Base-by-base conservation (phyloP, 176 grass and related monocot species). In the Eremochloa ophiuroides region DNA sequence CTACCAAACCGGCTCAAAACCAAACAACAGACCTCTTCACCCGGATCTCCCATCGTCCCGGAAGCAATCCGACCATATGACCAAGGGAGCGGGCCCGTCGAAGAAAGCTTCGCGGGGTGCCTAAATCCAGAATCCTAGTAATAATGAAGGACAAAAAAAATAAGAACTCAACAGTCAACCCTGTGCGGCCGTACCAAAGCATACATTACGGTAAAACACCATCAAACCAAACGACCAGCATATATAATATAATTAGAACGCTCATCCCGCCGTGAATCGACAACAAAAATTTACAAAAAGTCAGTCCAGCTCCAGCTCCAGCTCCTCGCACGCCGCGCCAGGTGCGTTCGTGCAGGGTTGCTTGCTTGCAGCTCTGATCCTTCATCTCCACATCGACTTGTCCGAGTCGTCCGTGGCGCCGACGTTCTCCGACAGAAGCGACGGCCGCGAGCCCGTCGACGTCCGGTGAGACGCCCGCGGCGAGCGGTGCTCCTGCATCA, bases 311-410 rank as follows among this genome's bases (percentile, higher is more conserved):
- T 0, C 46, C 26, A 29, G 59, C 59, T 66, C 79, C 33, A 70
- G 63, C 53, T 55, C 82, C 35, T 43, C 33, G 65, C 23, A 7
- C 39, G 16, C 25, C 74, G n/a, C 73, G 14, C 15, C 16, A 27
- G 44, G 9, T 35, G 18, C 4, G 34, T 44, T 9, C 27, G 40
- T 71, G 69, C 41, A 27, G 1, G 44, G 28, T 10, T 35, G 34
- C 34, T 22, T 51, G 44, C 71, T 22, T 51, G 44, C 71, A 33
- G 23, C 69, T 72, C 26, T 11, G 10, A 23, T 34, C 22, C 18
- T 8, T 82, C 80, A 93, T 83, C 95, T 89, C 90, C 88, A 91
- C 73, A 89, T 90, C 28, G 95, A 85, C 46, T 39, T 94, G 50
- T 94, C 95, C 28, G 74, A 53, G 58, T 93, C 79, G 7, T 68